These are phyloP conservation scores for Laburnicola sp. DNA, from an alignment of 2,329 filamentous ascomycete species.

Conservation along the genomic window DNA sequence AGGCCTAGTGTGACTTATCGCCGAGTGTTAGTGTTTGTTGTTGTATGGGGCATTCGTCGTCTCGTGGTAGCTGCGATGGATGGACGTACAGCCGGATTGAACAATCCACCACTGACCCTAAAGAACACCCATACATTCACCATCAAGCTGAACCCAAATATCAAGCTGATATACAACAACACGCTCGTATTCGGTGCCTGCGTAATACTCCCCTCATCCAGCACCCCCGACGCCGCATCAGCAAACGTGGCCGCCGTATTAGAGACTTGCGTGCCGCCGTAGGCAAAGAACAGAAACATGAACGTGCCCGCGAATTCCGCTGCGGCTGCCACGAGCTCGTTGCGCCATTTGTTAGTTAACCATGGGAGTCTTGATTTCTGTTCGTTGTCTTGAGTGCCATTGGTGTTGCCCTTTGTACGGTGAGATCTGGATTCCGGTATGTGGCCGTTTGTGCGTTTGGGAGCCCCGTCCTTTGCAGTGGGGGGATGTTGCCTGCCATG, in stretches of 20 bases:
- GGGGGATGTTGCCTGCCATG: conserved; percentile 11
- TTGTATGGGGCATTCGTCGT: too few species aligned
- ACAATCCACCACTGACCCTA: conserved; percentile 21
- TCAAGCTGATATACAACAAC: conserved; percentile 31
- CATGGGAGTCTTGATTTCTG: conserved; percentile 15
- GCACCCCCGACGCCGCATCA: conserved; percentile 46
- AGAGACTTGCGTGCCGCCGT: conserved; percentile 44
- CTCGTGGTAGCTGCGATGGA: too few species aligned
- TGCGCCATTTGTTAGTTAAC: conserved; percentile 22
- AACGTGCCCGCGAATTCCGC: conserved; percentile 49
- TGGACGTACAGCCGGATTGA: conserved; percentile 13
- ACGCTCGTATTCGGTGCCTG: conserved; percentile 46
- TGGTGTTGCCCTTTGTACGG: not conserved
- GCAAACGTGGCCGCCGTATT: conserved; percentile 51
- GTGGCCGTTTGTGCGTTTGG: conserved; percentile 2
- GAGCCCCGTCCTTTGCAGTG: conserved; percentile 7
- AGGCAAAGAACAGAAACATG: conserved; percentile 46
- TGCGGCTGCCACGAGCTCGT: conserved; percentile 43
- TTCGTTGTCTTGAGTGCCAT: not conserved
- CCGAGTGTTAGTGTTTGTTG: not conserved
- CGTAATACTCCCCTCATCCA: too few species aligned
- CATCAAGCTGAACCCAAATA: conserved; percentile 29
- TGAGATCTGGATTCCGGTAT: conserved; percentile 1
- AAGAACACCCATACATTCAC: conserved; percentile 37
- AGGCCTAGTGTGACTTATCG: not conserved